A percentile compares a stretch with the other conserved stretches of the same genome.
Conservation (phyloP, 768 basidiomycete species). For the Suillus cothurnatus region DNA sequence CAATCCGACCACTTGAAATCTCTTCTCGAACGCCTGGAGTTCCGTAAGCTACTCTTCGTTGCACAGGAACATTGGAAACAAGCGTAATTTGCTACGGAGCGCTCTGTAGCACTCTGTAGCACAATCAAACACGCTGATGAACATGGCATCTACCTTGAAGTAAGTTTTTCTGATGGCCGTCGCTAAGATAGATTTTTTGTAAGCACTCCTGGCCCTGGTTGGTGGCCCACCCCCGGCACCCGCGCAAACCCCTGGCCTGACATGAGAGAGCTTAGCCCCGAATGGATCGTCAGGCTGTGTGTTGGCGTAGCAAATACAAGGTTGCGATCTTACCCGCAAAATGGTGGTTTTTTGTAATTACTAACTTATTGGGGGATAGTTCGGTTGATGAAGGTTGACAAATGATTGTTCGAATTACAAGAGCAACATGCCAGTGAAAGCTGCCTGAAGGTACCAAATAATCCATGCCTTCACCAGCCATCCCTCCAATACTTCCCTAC, state of each 20-base stretch:
- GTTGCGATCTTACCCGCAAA: slow-evolving; percentile 36
- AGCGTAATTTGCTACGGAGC: no score
- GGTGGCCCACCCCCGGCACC: background rate
- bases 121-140: no score
- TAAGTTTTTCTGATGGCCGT: no score
- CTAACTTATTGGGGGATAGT: background rate
- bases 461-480: slow-evolving; percentile 41
- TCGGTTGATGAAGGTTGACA: background rate
- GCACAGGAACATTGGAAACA: background rate
- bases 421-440: background rate
- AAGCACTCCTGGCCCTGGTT: background rate
- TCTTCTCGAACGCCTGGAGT: background rate
- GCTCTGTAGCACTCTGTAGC: no score
- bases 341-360: background rate
- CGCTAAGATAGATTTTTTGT: no score
- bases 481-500: slow-evolving; percentile 36
- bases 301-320: slow-evolving; percentile 77
- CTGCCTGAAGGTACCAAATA: slow-evolving; percentile 4
- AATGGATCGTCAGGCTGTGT: slow-evolving; percentile 74
- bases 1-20: background rate
- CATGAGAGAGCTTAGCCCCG: slow-evolving; percentile 32
- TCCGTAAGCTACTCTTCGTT: background rate
- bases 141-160: background rate
- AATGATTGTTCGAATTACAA: background rate
- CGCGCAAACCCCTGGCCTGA: background rate